Conservation (phyloP, 176 grass and related monocot genomes). For the Dendrocalamus sinicus region DNA sequence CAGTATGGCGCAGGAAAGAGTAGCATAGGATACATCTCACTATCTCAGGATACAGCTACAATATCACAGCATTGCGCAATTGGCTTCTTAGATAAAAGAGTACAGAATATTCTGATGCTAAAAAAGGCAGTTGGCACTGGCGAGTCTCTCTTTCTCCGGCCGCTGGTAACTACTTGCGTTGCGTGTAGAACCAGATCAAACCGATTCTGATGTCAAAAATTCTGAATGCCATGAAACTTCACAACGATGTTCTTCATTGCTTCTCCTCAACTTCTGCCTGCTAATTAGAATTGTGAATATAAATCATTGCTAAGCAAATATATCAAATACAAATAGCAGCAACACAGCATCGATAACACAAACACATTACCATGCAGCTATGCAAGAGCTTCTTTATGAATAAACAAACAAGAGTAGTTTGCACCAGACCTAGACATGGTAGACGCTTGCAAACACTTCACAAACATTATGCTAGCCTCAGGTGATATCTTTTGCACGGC, state of each 20-base stretch:
- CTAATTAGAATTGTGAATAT: background rate
- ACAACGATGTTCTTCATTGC: background rate
- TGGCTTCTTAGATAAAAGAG: background rate
- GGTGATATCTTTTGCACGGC: background rate
- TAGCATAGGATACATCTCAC: background rate
- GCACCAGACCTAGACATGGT: background rate
- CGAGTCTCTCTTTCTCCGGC: background rate
- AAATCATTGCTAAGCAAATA: background rate
- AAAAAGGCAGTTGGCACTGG: background rate
- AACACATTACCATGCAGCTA: background rate
- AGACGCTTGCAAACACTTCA: background rate
- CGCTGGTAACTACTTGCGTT: background rate
- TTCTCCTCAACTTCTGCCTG: constrained; percentile 43
- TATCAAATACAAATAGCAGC: background rate
- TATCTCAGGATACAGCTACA: background rate
- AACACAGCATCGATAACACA: background rate
- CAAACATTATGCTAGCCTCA: background rate
- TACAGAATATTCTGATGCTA: background rate
- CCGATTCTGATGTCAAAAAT: constrained; percentile 4
- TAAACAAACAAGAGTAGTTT: background rate
- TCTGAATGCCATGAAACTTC: background rate
- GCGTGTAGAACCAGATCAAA: background rate
- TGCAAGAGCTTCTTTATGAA: background rate
- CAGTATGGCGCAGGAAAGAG: background rate
- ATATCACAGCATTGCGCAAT: background rate